Base-by-base conservation (phyloP, 2,329 filamentous ascomycete species). In the Cadophora sp. region DNA sequence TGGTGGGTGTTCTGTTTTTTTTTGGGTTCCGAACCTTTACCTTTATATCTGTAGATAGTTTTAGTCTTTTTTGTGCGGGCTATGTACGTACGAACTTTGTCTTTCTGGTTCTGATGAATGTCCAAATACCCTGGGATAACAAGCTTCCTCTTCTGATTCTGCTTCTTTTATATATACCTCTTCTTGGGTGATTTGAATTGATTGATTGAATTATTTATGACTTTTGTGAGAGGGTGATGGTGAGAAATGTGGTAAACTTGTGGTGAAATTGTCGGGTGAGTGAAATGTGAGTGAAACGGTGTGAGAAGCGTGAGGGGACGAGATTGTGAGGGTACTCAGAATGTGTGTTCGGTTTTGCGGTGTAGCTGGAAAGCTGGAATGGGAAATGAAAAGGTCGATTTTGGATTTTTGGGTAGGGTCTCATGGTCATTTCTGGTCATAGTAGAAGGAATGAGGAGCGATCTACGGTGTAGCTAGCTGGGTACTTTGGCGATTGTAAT, bases 31-130 rank as follows among this genome's bases (percentile, higher is more conserved):
- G 7, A 46, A 26, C 26, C 14, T 27, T 37, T 37, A 43, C 12
- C 24, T 62, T 62, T 48, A 22, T 3, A 48, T 3, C 40, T 62
- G 59, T 62, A 62, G 37, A 62, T 62, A 62, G 59, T 29, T 62
- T 40, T 59, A 58, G 27, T 27, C 43, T 22, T 48, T 48, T 22
- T n/a, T 22, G 43, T 22, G 19, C 43, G n/a, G n/a, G n/a, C n/a
- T n/a, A n/a, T n/a, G n/a, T n/a, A n/a, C n/a, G n/a, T 48, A 31
- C 16, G 43, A 48, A 62, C 22, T 50, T 50, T 62, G 7, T 40
- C 5, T 11, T 62, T 62, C 40, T 50, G 59, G 24, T 31, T 55
- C 50, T 31, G 50, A 55, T 27, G 9, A 31, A 29, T 48, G 37
- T 62, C 55, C 59, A 62, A n/a, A 50, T 62, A 48, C 37, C 43